Conservation (phyloP, 352 stramenopile species). For the Globisporangium canariense region DNA sequence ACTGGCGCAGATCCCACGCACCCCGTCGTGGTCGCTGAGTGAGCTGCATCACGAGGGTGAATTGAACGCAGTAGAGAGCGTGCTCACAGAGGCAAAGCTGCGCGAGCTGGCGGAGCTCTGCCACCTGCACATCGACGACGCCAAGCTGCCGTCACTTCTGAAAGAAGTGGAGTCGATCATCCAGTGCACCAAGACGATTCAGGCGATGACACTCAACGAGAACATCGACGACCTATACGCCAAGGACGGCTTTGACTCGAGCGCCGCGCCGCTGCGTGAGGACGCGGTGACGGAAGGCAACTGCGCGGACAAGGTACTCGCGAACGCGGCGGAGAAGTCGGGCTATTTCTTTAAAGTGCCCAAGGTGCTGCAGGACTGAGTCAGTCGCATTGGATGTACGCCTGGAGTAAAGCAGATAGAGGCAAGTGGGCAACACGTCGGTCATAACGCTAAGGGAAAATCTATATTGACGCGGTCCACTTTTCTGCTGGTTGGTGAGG, state of each 20-base stretch:
- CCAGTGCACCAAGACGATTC: conserved; percentile 85
- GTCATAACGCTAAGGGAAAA: conserved; percentile 9
- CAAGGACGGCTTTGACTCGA: conserved; percentile 49
- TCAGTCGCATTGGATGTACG: conserved; percentile 17
- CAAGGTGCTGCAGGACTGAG: conserved; percentile 80
- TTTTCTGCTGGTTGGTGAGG: too few species aligned
- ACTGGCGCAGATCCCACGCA: conserved; percentile 45
- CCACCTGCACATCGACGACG: conserved; percentile 74
- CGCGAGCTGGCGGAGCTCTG: conserved; percentile 77
- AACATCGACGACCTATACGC: conserved; percentile 85
- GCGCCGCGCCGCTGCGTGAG: conserved; percentile 56
- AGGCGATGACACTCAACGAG: conserved; percentile 74
- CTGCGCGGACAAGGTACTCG: conserved; percentile 62
- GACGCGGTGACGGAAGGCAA: conserved; percentile 78
- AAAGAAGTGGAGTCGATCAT: conserved; percentile 86
- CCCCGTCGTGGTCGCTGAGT: conserved; percentile 74
- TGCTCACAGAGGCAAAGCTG: conserved; percentile 71
- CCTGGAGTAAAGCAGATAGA: not conserved
- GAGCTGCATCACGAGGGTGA: conserved; percentile 70
- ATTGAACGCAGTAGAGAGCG: conserved; percentile 33
- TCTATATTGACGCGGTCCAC: conserved; percentile 10
- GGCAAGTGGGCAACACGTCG: too few species aligned
- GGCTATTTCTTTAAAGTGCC: conserved; percentile 87
- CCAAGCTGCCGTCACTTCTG: conserved; percentile 64
- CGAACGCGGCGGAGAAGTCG: conserved; percentile 69